Percentiles rank a stretch among this genome's conserved stretches.
phyloP scores from a whole-genome alignment of 1,284 basidiomycete genomes.

The Sanguinoderma infundibulare region DNA sequence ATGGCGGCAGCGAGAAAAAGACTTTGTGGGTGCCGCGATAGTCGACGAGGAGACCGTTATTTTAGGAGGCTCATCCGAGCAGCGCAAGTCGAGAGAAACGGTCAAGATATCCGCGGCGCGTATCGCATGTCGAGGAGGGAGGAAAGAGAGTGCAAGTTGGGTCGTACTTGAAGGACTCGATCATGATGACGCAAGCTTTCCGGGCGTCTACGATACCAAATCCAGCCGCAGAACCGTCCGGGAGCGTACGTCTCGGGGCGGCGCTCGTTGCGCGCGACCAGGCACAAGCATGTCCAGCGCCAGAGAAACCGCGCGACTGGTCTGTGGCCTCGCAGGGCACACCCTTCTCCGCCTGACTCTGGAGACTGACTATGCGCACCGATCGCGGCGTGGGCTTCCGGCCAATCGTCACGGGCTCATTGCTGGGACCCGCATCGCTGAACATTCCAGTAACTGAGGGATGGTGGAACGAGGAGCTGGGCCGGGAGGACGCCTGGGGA shows the following conservation, averaged over 20 bases:
- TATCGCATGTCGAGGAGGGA: too few relatives aligned
- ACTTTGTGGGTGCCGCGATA: too few relatives aligned
- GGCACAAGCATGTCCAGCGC: slow-evolving; percentile 41
- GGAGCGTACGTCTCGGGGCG: slow-evolving; percentile 51
- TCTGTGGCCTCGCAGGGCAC: slow-evolving; percentile 54
- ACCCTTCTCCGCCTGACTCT: slow-evolving; percentile 46
- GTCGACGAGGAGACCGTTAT: too few relatives aligned
- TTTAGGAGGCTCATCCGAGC: too few relatives aligned
- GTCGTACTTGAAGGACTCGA: too few relatives aligned
- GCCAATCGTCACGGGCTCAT: slow-evolving; percentile 50
- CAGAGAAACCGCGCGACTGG: slow-evolving; percentile 48
- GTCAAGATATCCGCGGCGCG: too few relatives aligned
- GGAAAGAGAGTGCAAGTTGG: too few relatives aligned
- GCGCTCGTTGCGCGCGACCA: slow-evolving; percentile 67
- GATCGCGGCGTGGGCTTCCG: slow-evolving; percentile 78
- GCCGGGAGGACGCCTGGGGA: slow-evolving; percentile 75
- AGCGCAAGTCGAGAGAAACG: too few relatives aligned
- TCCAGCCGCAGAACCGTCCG: too few relatives aligned
- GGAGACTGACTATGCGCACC: slow-evolving; percentile 75
- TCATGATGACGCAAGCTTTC: too few relatives aligned
- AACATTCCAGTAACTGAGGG: slow-evolving; percentile 46
- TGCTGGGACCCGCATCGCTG: slow-evolving; percentile 46
- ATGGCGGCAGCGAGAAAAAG: too few relatives aligned
- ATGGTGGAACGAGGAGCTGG: slow-evolving; percentile 74
- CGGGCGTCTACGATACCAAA: too few relatives aligned